These are phyloP conservation scores for Babesia ovis DNA, from an alignment of 169 alveolate species.

Conservation along the genomic window DNA sequence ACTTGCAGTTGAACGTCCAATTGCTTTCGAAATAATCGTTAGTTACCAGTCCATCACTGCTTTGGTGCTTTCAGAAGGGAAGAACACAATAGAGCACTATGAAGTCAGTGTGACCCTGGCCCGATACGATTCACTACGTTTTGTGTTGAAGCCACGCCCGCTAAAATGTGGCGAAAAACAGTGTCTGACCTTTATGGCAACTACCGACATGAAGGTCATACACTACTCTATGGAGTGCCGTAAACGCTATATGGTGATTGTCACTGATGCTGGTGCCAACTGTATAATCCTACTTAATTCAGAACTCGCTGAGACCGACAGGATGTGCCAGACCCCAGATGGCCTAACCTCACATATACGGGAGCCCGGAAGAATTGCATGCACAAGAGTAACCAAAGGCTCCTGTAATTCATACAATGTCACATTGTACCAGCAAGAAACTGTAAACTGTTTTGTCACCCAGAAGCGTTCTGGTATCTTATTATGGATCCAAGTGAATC, in stretches of 20 bases:
- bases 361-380: constrained; percentile 53
- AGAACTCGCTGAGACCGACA: constrained; percentile 17
- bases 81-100: constrained; percentile 22
- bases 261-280: constrained; percentile 38
- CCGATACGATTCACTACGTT: not conserved
- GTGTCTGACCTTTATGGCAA: constrained; percentile 40
- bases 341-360: not conserved
- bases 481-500: constrained; percentile 45
- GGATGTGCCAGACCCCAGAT: constrained; percentile 16
- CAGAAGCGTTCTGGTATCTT: constrained; percentile 49
- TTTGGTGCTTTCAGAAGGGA: constrained; percentile 55
- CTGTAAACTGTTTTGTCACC: constrained; percentile 38
- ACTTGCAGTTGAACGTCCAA: constrained; percentile 32
- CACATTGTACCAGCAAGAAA: not conserved
- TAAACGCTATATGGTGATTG: constrained; percentile 26
- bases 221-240: constrained; percentile 18
- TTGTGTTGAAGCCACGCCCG: not conserved
- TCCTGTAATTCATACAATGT: not conserved
- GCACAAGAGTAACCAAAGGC: constrained; percentile 5
- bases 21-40: constrained; percentile 39
- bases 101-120: not conserved
- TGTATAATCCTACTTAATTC: constrained; percentile 47
- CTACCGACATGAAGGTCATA: constrained; percentile 60
- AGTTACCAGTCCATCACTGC: constrained; percentile 21
- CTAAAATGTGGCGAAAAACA: not conserved